Percentiles rank a stretch among this genome's conserved stretches.
These are phyloP conservation scores for Ceratobasidium sp. DNA, from an alignment of 1,284 basidiomycete species.

Conservation along the genomic window DNA sequence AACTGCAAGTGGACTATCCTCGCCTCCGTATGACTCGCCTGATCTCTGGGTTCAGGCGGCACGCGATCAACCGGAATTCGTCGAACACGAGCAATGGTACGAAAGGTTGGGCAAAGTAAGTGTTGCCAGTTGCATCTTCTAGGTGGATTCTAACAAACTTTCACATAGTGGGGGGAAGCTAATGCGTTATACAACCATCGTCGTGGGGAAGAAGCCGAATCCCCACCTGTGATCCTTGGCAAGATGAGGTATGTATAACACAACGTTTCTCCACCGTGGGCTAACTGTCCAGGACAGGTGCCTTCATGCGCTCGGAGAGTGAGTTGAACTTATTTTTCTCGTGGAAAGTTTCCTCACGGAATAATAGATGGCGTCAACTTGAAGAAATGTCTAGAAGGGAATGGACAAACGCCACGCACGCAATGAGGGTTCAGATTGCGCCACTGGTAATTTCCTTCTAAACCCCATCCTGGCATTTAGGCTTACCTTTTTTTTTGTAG, in stretches of 20 bases:
- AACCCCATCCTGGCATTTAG: neutral
- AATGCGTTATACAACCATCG: constrained; percentile 62
- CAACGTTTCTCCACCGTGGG: neutral
- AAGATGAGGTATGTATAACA: constrained; percentile 61
- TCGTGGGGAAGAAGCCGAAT: constrained; percentile 54
- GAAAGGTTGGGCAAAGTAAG: constrained; percentile 81
- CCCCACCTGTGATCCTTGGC: constrained; percentile 59
- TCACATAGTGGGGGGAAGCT: constrained; percentile 68
- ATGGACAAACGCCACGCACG: constrained; percentile 62
- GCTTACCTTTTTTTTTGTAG: neutral
- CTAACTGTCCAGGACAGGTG: neutral
- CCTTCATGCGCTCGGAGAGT: constrained; percentile 67
- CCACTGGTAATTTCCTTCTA: constrained; percentile 55
- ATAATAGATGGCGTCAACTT: constrained; percentile 62
- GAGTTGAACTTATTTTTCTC: neutral
- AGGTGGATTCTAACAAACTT: constrained; percentile 53
- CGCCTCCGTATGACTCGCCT: constrained; percentile 70
- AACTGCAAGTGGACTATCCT: constrained; percentile 71
- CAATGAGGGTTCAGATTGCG: constrained; percentile 65
- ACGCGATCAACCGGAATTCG: constrained; percentile 82
- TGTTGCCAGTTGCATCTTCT: constrained; percentile 45
- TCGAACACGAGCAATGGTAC: constrained; percentile 95
- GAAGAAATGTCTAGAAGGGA: constrained; percentile 64
- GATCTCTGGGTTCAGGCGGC: constrained; percentile 60
- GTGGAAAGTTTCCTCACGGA: neutral